Conservation (phyloP, 2,329 filamentous ascomycete genomes). For the Pseudopyricularia javanii region DNA sequence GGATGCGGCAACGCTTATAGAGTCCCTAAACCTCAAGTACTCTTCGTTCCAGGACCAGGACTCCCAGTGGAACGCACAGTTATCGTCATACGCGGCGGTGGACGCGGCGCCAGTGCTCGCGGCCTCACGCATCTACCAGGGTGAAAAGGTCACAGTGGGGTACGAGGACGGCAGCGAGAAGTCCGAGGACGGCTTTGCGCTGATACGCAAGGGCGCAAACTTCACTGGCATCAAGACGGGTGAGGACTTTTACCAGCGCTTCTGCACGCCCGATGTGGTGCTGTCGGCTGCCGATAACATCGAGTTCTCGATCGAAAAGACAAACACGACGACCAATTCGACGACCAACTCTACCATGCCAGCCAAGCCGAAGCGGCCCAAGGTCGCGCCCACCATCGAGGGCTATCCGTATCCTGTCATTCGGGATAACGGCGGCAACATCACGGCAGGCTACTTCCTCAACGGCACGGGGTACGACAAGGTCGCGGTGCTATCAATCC, state of each 20-base stretch:
- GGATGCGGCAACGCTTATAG: constrained; percentile 21
- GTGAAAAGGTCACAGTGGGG: constrained; percentile 20
- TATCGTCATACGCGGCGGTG: background rate
- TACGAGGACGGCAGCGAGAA: constrained; percentile 22
- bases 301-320: background rate
- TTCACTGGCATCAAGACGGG: constrained; percentile 18
- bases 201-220: constrained; percentile 13
- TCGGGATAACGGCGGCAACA: constrained; percentile 12
- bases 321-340: background rate
- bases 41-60: constrained; percentile 16
- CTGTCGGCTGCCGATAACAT: background rate
- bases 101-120: background rate
- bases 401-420: constrained; percentile 18
- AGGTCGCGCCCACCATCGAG: constrained; percentile 7
- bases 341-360: background rate
- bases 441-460: constrained; percentile 22
- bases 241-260: constrained; percentile 21
- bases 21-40: constrained; percentile 25
- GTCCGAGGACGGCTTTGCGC: constrained; percentile 13
- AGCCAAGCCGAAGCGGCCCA: constrained; percentile 3
- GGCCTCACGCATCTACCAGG: constrained; percentile 14
- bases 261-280: constrained; percentile 16
- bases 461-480: constrained; percentile 20
- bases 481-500: constrained; percentile 21
- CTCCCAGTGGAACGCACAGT: constrained; percentile 20